A percentile compares a stretch with the other conserved stretches of the same genome.
Conservation (phyloP, 805 yeast genomes). For the Kuraishia capsulata region DNA sequence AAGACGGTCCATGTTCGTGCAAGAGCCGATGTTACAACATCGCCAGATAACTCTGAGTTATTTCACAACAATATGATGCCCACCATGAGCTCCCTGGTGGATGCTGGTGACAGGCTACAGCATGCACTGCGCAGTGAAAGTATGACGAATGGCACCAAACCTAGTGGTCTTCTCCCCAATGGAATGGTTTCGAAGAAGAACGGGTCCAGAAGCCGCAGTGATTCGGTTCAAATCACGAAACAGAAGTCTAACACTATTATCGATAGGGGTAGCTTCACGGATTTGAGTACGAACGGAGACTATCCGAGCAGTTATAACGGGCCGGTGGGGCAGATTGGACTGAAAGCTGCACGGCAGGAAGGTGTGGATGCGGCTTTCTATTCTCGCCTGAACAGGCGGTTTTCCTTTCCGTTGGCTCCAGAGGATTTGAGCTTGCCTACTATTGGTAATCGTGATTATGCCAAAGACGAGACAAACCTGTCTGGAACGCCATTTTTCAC, state of each 20-base stretch:
- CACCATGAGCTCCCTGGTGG: neutral
- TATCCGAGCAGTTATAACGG: too few relatives aligned
- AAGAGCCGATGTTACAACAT: too few relatives aligned
- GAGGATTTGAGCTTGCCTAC: slow-evolving; percentile 1
- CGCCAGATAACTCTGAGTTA: neutral
- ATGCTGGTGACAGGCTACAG: neutral
- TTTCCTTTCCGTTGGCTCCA: slow-evolving; percentile 1
- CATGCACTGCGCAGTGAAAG: neutral
- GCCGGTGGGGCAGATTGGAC: neutral
- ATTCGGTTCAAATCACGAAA: neutral
- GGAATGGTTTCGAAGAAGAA: neutral
- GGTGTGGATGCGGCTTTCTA: slow-evolving; percentile 1
- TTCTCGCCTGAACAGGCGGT: slow-evolving; percentile 1
- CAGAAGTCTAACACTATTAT: slow-evolving; percentile 2
- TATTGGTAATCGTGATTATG: neutral
- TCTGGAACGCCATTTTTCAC: neutral
- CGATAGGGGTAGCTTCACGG: slow-evolving; percentile 5
- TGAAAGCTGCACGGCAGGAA: neutral
- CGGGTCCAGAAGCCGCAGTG: neutral
- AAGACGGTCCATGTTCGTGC: neutral
- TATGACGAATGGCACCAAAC: neutral
- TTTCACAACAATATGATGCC: too few relatives aligned
- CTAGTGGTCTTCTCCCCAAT: neutral
- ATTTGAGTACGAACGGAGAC: neutral
- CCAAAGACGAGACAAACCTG: neutral